These are phyloP conservation scores for Carex scoparia DNA, from an alignment of 176 grass and related monocot genomes.

Conservation along the genomic window DNA sequence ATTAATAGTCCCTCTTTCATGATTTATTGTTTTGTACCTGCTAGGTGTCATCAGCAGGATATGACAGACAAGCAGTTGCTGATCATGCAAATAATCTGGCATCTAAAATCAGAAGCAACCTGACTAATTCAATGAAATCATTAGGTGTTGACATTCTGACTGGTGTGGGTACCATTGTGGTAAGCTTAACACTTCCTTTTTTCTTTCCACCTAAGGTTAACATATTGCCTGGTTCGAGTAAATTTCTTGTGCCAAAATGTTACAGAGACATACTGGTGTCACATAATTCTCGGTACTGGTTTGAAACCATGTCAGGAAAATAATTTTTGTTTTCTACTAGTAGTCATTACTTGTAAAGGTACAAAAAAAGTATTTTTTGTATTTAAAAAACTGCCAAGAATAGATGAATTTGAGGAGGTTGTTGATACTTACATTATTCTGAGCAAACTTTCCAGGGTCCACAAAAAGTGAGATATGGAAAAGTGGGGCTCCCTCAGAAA, in stretches of 20 bases:
- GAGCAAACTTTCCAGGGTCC: constrained; percentile 50
- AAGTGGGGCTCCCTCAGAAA: constrained; percentile 67
- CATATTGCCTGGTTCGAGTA: background rate
- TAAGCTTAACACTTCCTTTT: constrained; percentile 30
- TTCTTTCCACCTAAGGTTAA: background rate
- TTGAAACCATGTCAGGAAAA: background rate
- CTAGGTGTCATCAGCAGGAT: constrained; percentile 80
- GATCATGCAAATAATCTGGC: constrained; percentile 96
- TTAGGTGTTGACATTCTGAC: constrained; percentile 83
- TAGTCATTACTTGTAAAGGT: background rate
- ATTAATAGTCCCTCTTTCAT: background rate
- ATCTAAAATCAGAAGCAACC: constrained; percentile 77
- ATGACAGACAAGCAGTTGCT: constrained; percentile 76
- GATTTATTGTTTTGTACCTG: background rate
- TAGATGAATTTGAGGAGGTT: background rate
- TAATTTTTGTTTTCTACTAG: background rate
- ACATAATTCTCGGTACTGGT: background rate
- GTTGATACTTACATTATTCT: background rate
- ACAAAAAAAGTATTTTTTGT: background rate
- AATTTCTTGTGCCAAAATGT: background rate
- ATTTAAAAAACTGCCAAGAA: background rate
- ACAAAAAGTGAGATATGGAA: constrained; percentile 78
- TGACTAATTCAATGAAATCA: constrained; percentile 96
- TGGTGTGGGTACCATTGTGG: constrained; percentile 69
- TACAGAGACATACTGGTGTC: background rate